Percentiles rank a stretch among this genome's conserved stretches.
These are phyloP conservation scores for Vigna angularis DNA, from an alignment of 306 rosid species.

Conservation along the genomic window DNA sequence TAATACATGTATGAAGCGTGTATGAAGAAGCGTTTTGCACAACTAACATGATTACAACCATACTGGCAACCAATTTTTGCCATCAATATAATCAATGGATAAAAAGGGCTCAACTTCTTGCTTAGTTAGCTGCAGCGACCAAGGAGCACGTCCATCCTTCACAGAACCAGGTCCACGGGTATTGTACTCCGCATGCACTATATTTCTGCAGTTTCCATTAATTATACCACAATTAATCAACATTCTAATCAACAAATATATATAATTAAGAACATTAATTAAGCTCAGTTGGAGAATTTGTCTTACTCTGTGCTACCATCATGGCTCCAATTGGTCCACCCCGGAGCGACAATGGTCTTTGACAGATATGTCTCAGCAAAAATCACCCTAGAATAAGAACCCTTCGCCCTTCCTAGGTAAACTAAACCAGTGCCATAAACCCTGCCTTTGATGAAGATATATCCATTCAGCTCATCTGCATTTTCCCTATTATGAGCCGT, in stretches of 20 bases:
- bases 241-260: neutral
- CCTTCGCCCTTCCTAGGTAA: constrained; percentile 82
- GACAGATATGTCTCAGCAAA: constrained; percentile 69
- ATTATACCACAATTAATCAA: neutral
- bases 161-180: constrained; percentile 71
- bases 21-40: neutral
- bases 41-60: constrained; percentile 44
- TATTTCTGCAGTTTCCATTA: constrained; percentile 49
- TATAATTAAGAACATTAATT: neutral
- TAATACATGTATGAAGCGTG: too few species aligned
- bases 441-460: constrained; percentile 58
- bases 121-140: constrained; percentile 63
- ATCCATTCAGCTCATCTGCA: constrained; percentile 64
- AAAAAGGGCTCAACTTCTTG: constrained; percentile 58
- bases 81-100: constrained; percentile 65
- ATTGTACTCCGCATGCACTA: constrained; percentile 69
- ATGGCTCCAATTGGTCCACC: constrained; percentile 87
- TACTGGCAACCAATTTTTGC: constrained; percentile 74
- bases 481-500: constrained; percentile 67
- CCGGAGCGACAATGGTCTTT: constrained; percentile 55
- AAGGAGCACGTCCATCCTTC: constrained; percentile 50
- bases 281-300: neutral
- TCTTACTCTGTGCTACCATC: constrained; percentile 70
- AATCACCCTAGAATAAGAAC: constrained; percentile 71
- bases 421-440: constrained; percentile 80